Evolutionary conservation across 202 grass and related monocot species (phyloP), one percentile per base, ranked within the genome.

Genomic region (Saccharum hybrid): DNA sequence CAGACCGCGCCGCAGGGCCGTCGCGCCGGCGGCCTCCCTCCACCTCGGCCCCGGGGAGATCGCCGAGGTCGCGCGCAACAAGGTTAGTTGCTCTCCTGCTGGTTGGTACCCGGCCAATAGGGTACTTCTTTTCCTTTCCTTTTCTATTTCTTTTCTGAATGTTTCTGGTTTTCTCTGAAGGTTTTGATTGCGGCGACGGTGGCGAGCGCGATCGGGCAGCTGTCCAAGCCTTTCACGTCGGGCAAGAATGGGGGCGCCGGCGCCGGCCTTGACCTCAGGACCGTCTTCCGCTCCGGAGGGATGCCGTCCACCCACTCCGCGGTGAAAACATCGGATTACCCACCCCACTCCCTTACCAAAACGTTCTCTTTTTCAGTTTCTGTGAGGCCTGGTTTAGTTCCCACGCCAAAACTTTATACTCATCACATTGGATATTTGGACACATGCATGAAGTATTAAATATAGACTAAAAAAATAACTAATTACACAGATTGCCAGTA

Each of bases 241-340:
- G 88, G 68, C 26, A 75, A 62, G 63, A 73, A 66, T 48, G 85
- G 83, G 13, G 73, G 73, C 68, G 78, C 76, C 43, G 38, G 90
- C 80, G 67, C 69, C 9, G 28, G 71, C 33, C 38, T 98, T 79
- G 87, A 92, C 77, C 76, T 86, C 60, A 90, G 43, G 80, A 80
- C 84, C 31, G 81, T 80, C 6, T 72, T 90, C 81, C 85, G 81
- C 21, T 83, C 96, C 4, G 91, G 93, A 41, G 93, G 96, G 72
- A 96, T 98, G 96, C 96, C 96, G 75, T 98, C 96, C 6, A 96
- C 96, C 6, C 93, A 97, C 87, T 92, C 94, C 1, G 88, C 89
- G 46, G 94, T 97, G 73, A 88, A 85, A 82, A 45, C 9, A 67
- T 49, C 43, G 12, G 22, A 54, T 52, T n/a, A 10, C 13, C 43